Evolutionary conservation across 345 rosid genomes (phyloP).

Genomic region (Rhodamnia rubescens): DNA sequence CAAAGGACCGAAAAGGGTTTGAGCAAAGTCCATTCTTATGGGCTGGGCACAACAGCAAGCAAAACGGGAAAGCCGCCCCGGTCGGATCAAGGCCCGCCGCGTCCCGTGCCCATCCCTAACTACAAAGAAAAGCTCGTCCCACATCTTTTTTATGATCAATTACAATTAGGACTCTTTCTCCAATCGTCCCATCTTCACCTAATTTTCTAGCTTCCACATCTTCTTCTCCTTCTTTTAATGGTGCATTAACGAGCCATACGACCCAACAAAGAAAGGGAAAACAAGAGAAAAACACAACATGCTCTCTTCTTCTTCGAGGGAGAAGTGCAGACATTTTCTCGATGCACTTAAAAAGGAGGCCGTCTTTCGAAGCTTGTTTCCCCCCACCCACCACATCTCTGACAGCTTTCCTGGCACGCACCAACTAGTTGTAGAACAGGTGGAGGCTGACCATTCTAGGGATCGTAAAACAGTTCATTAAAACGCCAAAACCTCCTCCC

Average conservation of each 20-base stretch:
- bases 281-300: not conserved
- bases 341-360: not conserved
- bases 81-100: not conserved
- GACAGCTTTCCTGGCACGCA: not conserved
- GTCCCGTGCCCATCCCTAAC: not conserved
- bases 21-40: no score
- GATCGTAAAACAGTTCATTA: not conserved
- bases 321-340: not conserved
- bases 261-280: not conserved
- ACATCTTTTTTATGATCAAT: no score
- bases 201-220: not conserved
- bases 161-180: not conserved
- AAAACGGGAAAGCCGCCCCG: not conserved
- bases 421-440: not conserved
- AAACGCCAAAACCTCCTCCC: not conserved
- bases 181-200: not conserved
- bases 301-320: not conserved
- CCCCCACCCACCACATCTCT: not conserved
- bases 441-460: not conserved
- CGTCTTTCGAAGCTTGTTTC: not conserved
- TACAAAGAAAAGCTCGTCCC: no score
- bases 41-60: no score
- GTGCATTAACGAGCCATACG: not conserved
- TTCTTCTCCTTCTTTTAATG: not conserved
- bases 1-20: not conserved